Base-by-base conservation (phyloP, 192 early-diverging fungal species). In the Entomortierella lignicola region DNA sequence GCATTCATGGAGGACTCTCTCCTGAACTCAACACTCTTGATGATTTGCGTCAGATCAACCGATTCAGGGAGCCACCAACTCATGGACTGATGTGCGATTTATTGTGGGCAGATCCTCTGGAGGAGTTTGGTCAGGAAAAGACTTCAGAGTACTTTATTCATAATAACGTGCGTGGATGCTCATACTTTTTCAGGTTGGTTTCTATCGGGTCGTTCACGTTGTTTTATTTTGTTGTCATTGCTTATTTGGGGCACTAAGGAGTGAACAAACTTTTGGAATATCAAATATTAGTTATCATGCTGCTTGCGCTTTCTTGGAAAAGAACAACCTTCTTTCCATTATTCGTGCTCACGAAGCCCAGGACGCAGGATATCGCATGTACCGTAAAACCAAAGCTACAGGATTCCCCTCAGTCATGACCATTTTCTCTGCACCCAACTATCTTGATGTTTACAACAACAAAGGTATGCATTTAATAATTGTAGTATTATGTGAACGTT, bases 311-410 rank as follows among this genome's bases (percentile, higher is more conserved):
- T 99, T 99, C 72, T 87, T 99, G 74, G 95, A 99, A 84, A 85
- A 92, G 69, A 99, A 99, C 84, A 92, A 93, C 71, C 86, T 99
- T 39, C 81, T 99, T 52, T 97, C 95, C 21, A 92, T 99, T 52
- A 97, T 99, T 80, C 92, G 97, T 65, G 97, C 97, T 21, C 97
- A 99, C 80, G 97, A 99, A 80, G 97, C 97, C 25, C 97, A 98
- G 74, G 96, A 97, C 84, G 92, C 95, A 63, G 97, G 97, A 66
- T 94, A 95, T 70, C 92, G 94, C 66, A 99, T 99, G 97, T 99
- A 99, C 82, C 88, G 93, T 55, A 97, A 97, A 73, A 99, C 91
- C 55, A 89, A 91, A 66, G 89, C 96, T 13, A 97, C 96, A 8
- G 94, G 94, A 4, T 98, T 98, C 69, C 97, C 97, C 15, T 93